Base-by-base conservation (phyloP, 805 yeast genomes). In the Wickerhamiella slavikovae region DNA sequence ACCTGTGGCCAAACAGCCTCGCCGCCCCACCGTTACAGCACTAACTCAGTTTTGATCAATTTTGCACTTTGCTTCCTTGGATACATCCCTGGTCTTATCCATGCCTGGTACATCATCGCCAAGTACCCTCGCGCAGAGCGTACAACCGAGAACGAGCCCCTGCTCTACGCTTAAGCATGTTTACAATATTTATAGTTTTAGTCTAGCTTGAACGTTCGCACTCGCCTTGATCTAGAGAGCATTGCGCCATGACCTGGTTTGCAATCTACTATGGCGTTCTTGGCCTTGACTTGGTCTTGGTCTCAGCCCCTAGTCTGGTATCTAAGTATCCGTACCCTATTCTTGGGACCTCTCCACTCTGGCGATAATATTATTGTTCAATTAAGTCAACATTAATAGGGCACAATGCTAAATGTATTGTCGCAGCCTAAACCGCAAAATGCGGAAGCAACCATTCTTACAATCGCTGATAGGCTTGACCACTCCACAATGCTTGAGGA, bases 401-500 rank as follows among this genome's bases (percentile, higher is more conserved):
- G n/a, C n/a, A n/a, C 22, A n/a, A 37, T 52, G 36, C 54, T 58
- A 8, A 57, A 60, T 12, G 44, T 57, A 17, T 41, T 58, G 26
- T 34, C 55, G 13, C 62, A 54, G 39, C 71, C 71, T 15, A 65
- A 63, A 41, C 56, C 51, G 5, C 72, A 60, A 44, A 55, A 68
- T 6, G 85, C 71, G 3, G 79, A 73, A 41, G 92, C 78, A 44
- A 75, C 93, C 10, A 85, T 89, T 35, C 69, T 85, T 4, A 79
- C 89, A 4, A 58, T 89, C 25, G 78, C 93, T 40, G 93, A 91
- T 47, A 60, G 96, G 24, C 64, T 85, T 32, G 67, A 71, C 25
- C 80, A 89, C 52, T 72, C 95, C 3, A 73, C 75, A 0, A 52
- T 77, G 37, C 61, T 89, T 2, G 69, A 76, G 17, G 98, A 89